These are phyloP conservation scores for Rosa lucieae DNA, from an alignment of 306 rosid species.

Conservation along the genomic window DNA sequence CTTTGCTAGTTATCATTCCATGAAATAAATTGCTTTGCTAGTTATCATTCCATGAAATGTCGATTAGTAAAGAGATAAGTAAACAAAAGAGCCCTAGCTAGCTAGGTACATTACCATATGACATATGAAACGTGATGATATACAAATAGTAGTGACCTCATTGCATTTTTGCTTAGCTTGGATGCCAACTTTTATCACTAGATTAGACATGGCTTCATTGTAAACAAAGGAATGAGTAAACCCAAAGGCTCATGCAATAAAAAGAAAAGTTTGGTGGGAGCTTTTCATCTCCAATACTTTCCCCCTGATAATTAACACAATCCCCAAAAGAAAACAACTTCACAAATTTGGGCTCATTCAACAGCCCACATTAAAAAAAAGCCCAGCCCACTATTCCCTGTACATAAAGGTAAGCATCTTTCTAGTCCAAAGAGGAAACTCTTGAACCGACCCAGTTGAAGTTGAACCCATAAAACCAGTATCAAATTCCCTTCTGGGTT, in stretches of 20 bases:
- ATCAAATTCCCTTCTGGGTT: background rate
- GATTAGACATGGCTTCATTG: background rate
- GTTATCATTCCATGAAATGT: no score
- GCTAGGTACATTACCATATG: background rate
- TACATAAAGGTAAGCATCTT: background rate
- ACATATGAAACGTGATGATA: background rate
- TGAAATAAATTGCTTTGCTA: no score
- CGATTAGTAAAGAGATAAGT: no score
- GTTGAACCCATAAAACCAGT: background rate
- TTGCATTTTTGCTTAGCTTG: constrained; percentile 13
- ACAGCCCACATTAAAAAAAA: background rate
- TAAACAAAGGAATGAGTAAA: constrained; percentile 7
- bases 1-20: no score
- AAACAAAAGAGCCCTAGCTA: background rate
- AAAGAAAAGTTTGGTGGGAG: constrained; percentile 16
- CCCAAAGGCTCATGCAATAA: background rate
- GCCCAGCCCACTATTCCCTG: background rate
- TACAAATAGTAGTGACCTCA: background rate
- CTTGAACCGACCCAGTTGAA: background rate
- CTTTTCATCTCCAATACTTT: background rate
- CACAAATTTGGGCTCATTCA: background rate
- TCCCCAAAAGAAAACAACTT: background rate
- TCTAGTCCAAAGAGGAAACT: background rate
- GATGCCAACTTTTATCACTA: background rate
- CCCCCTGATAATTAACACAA: background rate